These are phyloP conservation scores for Lyophyllum atratum DNA, from an alignment of 768 basidiomycete species.

Conservation along the genomic window DNA sequence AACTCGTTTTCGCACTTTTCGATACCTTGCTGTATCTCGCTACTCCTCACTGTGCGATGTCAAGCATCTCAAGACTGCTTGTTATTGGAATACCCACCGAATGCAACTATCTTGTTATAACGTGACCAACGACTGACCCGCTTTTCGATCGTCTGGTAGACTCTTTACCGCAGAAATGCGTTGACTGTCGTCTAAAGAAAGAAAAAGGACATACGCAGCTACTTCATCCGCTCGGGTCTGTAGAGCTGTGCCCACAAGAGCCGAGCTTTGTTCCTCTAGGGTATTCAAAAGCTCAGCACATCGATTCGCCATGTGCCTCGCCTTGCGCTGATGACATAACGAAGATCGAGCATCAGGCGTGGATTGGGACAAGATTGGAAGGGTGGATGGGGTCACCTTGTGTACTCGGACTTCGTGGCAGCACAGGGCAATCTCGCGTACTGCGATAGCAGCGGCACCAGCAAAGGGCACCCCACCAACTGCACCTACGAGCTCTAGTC, in stretches of 20 bases:
- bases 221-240: constrained; percentile 43
- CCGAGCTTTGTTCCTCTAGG: constrained; percentile 40
- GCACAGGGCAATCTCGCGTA: constrained; percentile 44
- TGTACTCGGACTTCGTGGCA: constrained; percentile 50
- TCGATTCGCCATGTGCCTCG: constrained; percentile 40
- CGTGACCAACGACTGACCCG: constrained; percentile 40
- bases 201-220: constrained; percentile 35
- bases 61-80: not conserved
- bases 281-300: constrained; percentile 41
- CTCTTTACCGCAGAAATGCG: constrained; percentile 28
- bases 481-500: constrained; percentile 44
- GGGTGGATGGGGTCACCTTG: constrained; percentile 39
- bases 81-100: constrained; percentile 32
- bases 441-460: constrained; percentile 40
- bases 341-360: constrained; percentile 1
- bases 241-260: constrained; percentile 42
- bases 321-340: constrained; percentile 35
- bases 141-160: constrained; percentile 39
- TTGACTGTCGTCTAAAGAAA: not conserved
- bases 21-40: constrained; percentile 48
- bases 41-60: constrained; percentile 39
- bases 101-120: constrained; percentile 37
- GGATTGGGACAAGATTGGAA: not conserved
- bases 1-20: constrained; percentile 45
- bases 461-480: constrained; percentile 47